Evolutionary conservation across 1,284 basidiomycete genomes (phyloP).

Genomic region (Trametes sp.): DNA sequence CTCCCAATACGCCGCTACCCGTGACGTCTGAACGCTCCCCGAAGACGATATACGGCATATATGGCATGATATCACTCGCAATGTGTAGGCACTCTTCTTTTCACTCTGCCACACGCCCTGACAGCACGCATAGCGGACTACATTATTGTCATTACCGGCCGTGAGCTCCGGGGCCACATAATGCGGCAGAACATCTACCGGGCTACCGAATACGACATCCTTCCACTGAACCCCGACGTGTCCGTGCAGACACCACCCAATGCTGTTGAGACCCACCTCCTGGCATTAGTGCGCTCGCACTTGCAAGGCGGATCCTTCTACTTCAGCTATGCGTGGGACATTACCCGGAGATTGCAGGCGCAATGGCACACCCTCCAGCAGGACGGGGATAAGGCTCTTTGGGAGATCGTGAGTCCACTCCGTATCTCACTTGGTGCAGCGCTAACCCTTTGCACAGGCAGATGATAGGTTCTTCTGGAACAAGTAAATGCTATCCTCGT

Average conservation of each 20-base stretch:
- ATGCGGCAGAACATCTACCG: conserved; percentile 89
- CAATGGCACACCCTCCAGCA: conserved; percentile 70
- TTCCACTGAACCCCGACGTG: conserved; percentile 80
- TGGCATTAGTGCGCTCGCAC: conserved; percentile 89
- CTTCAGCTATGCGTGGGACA: conserved; percentile 92
- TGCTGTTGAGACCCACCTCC: conserved; percentile 88
- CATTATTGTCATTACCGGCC: conserved; percentile 87
- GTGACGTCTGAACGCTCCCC: conserved; percentile 61
- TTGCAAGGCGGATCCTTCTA: conserved; percentile 83
- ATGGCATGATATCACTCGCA: conserved; percentile 88
- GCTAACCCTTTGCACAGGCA: conserved; percentile 55
- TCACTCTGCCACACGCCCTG: not conserved
- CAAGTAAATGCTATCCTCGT: conserved; percentile 53
- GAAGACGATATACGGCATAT: conserved; percentile 82
- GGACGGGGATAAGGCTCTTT: conserved; percentile 65
- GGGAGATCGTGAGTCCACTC: conserved; percentile 65
- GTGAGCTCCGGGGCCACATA: conserved; percentile 81
- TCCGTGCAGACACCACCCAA: conserved; percentile 75
- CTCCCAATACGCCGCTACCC: conserved; percentile 60
- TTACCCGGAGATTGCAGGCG: conserved; percentile 89
- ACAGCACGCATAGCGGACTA: conserved; percentile 78
- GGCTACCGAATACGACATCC: conserved; percentile 91
- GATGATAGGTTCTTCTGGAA: conserved; percentile 99
- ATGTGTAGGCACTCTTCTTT: conserved; percentile 65
- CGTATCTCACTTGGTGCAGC: conserved; percentile 9